phyloP scores from a whole-genome alignment of 2,329 filamentous ascomycete genomes.

The Juglanconis juglandina region DNA sequence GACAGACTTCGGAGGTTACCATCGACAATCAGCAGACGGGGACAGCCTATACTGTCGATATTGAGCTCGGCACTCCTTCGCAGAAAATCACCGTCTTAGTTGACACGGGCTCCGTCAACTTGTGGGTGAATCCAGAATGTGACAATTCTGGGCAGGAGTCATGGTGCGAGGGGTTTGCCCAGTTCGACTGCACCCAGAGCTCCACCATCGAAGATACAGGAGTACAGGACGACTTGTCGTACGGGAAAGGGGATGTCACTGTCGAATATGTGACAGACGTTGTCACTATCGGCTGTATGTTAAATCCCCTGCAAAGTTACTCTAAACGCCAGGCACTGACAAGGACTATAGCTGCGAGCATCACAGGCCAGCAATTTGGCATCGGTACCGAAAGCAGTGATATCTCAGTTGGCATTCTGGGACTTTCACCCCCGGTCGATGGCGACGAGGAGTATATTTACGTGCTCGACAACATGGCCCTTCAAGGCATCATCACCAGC shows the following conservation, averaged over 20 bases:
- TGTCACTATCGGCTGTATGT: conserved; percentile 42
- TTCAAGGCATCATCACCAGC: conserved; percentile 45
- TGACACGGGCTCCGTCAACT: conserved; percentile 53
- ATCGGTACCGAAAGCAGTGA: conserved; percentile 41
- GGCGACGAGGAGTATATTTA: conserved; percentile 43
- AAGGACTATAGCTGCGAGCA: conserved; percentile 27
- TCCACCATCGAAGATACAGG: conserved; percentile 35
- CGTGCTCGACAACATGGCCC: conserved; percentile 47
- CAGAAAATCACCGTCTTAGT: conserved; percentile 47
- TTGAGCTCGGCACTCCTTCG: conserved; percentile 45
- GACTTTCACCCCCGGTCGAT: conserved; percentile 41
- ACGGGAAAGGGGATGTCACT: conserved; percentile 36
- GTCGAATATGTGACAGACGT: conserved; percentile 46
- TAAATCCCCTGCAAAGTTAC: not conserved
- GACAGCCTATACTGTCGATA: conserved; percentile 24
- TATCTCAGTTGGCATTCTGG: conserved; percentile 51
- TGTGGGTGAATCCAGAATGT: conserved; percentile 55
- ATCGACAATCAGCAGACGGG: conserved; percentile 8
- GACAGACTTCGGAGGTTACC: not conserved
- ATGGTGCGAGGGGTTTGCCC: conserved; percentile 39
- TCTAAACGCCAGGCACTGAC: not conserved
- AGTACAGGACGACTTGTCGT: conserved; percentile 34
- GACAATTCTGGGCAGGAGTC: conserved; percentile 28
- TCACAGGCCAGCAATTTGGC: conserved; percentile 49
- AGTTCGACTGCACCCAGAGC: conserved; percentile 43